These are phyloP conservation scores for Geosmithia flava DNA, from an alignment of 2,329 filamentous ascomycete species.

Conservation along the genomic window DNA sequence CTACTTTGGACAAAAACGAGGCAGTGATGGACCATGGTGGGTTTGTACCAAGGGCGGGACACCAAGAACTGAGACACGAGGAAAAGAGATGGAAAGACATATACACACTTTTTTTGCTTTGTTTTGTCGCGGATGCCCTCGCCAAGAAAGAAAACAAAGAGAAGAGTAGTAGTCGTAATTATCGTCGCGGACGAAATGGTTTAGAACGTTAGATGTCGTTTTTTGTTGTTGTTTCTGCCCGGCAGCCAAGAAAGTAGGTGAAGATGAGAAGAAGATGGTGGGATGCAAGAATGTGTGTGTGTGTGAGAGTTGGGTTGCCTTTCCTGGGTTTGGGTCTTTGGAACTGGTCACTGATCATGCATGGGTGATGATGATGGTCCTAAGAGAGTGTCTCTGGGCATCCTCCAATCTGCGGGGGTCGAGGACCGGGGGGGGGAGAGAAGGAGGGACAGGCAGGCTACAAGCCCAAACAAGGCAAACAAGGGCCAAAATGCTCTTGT, in stretches of 20 bases:
- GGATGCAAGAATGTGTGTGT: not conserved
- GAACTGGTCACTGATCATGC: not conserved
- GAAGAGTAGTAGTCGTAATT: too few relatives aligned
- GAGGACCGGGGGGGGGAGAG: not conserved
- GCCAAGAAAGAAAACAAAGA: not conserved
- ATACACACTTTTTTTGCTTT: not conserved
- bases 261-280: not conserved
- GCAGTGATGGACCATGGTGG: not conserved
- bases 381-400: not conserved
- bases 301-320: not conserved
- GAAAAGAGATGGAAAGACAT: too few relatives aligned
- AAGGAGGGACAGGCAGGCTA: too few relatives aligned
- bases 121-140: not conserved
- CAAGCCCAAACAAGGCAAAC: not conserved
- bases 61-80: not conserved
- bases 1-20: not conserved
- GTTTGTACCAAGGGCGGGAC: not conserved
- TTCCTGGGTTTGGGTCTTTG: not conserved
- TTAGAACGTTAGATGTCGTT: not conserved
- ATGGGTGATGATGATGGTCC: not conserved
- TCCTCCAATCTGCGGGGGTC: not conserved
- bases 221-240: not conserved
- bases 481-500: not conserved
- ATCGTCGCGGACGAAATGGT: not conserved
- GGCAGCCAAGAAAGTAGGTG: not conserved